phyloP scores from a whole-genome alignment of 768 basidiomycete genomes.

The Boletus reticuloceps region DNA sequence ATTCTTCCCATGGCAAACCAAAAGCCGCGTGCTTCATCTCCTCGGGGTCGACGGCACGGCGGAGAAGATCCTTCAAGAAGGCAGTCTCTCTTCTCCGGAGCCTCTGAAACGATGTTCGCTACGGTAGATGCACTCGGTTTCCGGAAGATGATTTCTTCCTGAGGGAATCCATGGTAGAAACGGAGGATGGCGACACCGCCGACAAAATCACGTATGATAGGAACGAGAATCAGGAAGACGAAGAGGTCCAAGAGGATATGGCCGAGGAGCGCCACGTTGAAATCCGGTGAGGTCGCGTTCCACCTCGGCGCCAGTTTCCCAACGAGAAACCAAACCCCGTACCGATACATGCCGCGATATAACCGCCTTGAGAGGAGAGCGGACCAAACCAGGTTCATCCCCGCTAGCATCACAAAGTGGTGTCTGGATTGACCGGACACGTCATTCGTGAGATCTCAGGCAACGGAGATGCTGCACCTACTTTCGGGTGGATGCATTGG shows the following conservation, averaged over 20 bases:
- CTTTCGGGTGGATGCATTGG: conserved; percentile 20
- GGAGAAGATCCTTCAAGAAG: conserved; percentile 24
- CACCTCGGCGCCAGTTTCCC: conserved; percentile 18
- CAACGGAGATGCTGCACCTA: conserved; percentile 8
- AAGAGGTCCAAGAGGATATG: conserved; percentile 25
- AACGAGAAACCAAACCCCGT: conserved; percentile 27
- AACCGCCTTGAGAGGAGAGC: conserved; percentile 23
- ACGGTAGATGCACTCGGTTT: conserved; percentile 28
- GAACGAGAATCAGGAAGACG: conserved; percentile 24
- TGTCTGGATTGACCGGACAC: conserved; percentile 12
- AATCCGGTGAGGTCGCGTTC: conserved; percentile 12
- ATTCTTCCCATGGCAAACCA: conserved; percentile 35
- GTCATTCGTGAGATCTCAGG: conserved; percentile 2
- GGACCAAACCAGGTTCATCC: conserved; percentile 26
- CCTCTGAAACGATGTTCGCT: conserved; percentile 21
- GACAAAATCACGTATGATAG: conserved; percentile 24
- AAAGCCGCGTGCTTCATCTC: conserved; percentile 22
- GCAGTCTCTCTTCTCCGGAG: conserved; percentile 27
- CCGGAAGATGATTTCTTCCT: conserved; percentile 29
- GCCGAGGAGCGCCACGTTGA: conserved; percentile 21
- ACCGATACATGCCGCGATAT: conserved; percentile 24
- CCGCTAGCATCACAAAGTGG: conserved; percentile 27
- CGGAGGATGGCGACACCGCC: conserved; percentile 19
- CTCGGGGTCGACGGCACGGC: conserved; percentile 29
- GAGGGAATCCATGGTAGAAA: conserved; percentile 27